Evolutionary conservation across 441 rosid genomes (phyloP), one percentile per base, ranked within the genome.

Genomic region (Geranium incanum): DNA sequence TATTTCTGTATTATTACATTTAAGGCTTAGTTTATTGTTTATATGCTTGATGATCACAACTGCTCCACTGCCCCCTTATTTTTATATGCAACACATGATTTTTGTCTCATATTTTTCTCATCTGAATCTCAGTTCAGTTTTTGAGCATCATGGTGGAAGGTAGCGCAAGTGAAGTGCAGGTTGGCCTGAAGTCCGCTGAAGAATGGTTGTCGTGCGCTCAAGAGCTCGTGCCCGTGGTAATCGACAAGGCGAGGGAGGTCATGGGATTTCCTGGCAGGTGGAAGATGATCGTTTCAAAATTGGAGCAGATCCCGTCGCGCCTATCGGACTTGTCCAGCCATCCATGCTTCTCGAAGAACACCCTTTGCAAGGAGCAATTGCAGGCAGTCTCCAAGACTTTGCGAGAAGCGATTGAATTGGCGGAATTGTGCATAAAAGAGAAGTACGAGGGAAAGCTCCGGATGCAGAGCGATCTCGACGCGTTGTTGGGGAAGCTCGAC

Each of bases 401-500:
- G 60, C 72, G 81, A 69, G 95, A 90, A 77, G 75, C 81, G 0
- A 80, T 89, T 67, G 85, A 83, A 75, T 77, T 90, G 71, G 89
- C 89, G 4, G 82, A 84, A n/a, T 81, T 81, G 11, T 88, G 93
- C 75, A 41, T 78, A 57, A 71, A 77, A 50, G 93, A 87, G 83
- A 94, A 84, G 80, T 85, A 83, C 74, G 88, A 88, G 66, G 99
- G 99, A 68, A 94, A 94, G 77, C 82, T 94, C 0, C 81, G 84
- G 83, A 92, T 88, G 95, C 99, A 94, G 85, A 94, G 94, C 64
- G 90, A 94, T 81, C 95, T 94, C 3, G 97, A 94, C 82, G 85
- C 92, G 0, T 74, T 94, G 71, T 85, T 88, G 0, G 86, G 92
- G 15, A 94, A 89, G 71, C 68, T 94, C 82, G 97, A 90, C 78